Percentiles rank a stretch among this genome's conserved stretches.
phyloP scores from a whole-genome alignment of 345 rosid species.

The Physaria fendleri region DNA sequence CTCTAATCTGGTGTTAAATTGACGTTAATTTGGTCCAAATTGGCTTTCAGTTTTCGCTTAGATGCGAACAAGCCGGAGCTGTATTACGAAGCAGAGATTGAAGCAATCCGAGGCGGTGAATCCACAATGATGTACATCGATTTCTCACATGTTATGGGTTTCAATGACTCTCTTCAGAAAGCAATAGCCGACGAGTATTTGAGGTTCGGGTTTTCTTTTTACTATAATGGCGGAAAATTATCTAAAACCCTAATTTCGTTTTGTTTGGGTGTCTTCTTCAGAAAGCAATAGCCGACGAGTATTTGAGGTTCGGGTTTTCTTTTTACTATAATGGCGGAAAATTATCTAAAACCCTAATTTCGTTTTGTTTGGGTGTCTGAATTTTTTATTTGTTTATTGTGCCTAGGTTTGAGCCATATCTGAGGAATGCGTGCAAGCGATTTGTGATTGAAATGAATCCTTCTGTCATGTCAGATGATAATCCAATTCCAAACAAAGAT shows the following conservation, averaged over 20 bases:
- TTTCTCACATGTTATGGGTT: slow-evolving; percentile 83
- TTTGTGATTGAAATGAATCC: slow-evolving; percentile 80
- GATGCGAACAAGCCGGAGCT: slow-evolving; percentile 47
- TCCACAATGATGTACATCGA: slow-evolving; percentile 80
- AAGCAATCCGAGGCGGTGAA: slow-evolving; percentile 59
- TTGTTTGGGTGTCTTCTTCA: no score
- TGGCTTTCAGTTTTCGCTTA: slow-evolving; percentile 46
- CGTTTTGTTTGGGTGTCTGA: not conserved
- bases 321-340: not conserved
- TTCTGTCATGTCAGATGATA: slow-evolving; percentile 60
- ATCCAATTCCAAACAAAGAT: slow-evolving; percentile 79
- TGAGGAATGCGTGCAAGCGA: slow-evolving; percentile 87
- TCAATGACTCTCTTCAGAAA: slow-evolving; percentile 69
- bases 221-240: not conserved
- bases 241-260: slow-evolving; percentile 1
- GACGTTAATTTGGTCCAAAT: not conserved
- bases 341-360: not conserved
- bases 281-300: slow-evolving; percentile 76
- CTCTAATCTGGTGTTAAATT: not conserved
- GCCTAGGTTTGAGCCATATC: slow-evolving; percentile 63
- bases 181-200: slow-evolving; percentile 79
- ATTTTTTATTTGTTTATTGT: not conserved
- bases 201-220: slow-evolving; percentile 34
- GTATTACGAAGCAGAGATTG: slow-evolving; percentile 66
- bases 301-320: slow-evolving; percentile 44